Evolutionary conservation across 257 asterid genomes (phyloP).

Genomic region (Solanum ahanhuiri): DNA sequence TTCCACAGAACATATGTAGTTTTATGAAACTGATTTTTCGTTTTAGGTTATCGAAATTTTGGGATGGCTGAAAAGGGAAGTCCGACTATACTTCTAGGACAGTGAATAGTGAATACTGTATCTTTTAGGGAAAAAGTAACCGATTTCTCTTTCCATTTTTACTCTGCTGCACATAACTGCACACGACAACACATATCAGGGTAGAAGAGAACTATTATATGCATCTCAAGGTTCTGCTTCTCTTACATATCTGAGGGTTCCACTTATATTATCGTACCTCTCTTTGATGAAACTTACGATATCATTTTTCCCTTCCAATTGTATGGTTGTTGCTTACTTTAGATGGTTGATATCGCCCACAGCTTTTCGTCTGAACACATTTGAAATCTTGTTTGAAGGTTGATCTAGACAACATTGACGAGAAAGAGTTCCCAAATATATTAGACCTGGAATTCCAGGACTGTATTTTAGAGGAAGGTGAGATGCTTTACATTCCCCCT

Average conservation of each 20-base stretch:
- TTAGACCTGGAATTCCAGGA: conserved; percentile 61
- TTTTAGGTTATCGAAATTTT: neutral
- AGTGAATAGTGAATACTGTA: neutral
- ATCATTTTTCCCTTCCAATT: neutral
- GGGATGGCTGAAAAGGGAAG: neutral
- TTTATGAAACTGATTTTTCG: neutral
- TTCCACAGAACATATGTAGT: neutral
- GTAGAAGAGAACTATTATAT: neutral
- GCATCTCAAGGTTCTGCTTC: neutral
- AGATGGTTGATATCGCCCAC: neutral
- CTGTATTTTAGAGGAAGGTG: conserved; percentile 95
- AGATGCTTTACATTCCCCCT: conserved; percentile 97
- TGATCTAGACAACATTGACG: conserved; percentile 75
- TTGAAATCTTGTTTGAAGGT: conserved; percentile 40
- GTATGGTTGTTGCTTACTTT: neutral
- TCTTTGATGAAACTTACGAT: neutral
- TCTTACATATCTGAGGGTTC: neutral
- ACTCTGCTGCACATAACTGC: neutral
- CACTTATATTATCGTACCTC: neutral
- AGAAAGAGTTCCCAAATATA: conserved; percentile 53
- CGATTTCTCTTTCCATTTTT: neutral
- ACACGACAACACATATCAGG: neutral
- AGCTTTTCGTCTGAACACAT: neutral
- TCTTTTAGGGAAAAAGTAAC: neutral
- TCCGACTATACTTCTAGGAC: neutral